Evolutionary conservation across 2,329 filamentous ascomycete genomes (phyloP).

Genomic region (Atkinsonella hypoxylon): DNA sequence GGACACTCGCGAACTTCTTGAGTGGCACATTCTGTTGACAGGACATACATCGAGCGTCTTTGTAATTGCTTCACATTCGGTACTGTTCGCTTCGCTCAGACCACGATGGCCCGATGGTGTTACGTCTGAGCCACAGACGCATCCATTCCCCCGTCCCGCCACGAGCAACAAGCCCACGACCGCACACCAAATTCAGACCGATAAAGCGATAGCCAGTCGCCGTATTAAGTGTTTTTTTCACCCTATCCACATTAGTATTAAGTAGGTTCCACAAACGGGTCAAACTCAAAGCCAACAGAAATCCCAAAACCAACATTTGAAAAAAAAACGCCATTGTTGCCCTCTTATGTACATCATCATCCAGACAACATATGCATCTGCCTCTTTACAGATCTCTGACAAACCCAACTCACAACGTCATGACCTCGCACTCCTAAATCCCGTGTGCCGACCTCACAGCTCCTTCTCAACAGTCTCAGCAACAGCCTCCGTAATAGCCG

Average conservation of each 20-base stretch:
- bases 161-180: background rate
- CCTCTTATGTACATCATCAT: background rate
- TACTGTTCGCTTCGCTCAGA: no score
- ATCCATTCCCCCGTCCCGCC: no score
- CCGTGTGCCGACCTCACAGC: constrained; percentile 14
- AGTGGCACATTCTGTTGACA: no score
- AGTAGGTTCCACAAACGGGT: background rate
- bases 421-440: background rate
- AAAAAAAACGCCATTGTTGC: background rate
- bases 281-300: background rate
- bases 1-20: no score
- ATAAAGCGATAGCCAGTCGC: background rate
- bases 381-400: background rate
- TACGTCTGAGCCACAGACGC: no score
- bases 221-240: background rate
- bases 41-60: no score
- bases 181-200: background rate
- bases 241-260: background rate
- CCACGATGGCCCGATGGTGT: no score
- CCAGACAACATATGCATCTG: background rate
- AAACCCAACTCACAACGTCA: background rate
- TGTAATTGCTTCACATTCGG: no score
- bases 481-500: constrained; percentile 12
- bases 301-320: background rate
- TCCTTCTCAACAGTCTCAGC: constrained; percentile 20